Evolutionary conservation across 345 rosid genomes (phyloP).

Genomic region (Luvunga scandens): DNA sequence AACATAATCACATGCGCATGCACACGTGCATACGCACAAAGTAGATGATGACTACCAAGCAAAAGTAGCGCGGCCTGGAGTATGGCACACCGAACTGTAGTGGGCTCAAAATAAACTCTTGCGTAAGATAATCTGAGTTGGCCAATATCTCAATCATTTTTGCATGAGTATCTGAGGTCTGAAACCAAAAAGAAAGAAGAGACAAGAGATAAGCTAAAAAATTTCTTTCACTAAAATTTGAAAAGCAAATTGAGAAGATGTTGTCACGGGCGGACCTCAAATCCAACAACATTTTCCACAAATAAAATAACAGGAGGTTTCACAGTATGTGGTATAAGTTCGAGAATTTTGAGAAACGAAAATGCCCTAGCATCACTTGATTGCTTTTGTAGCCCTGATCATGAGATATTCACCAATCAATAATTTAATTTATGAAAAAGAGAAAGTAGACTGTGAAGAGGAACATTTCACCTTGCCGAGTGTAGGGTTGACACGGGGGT

Average conservation of each 20-base stretch:
- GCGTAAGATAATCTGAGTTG: conserved; percentile 48
- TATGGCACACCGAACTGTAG: conserved; percentile 93
- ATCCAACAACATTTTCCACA: conserved; percentile 88
- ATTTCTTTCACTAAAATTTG: neutral
- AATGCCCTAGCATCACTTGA: conserved; percentile 89
- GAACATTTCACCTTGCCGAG: conserved; percentile 71
- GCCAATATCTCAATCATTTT: conserved; percentile 66
- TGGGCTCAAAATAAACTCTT: conserved; percentile 92
- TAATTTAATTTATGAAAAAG: neutral
- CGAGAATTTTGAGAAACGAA: conserved; percentile 87
- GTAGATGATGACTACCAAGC: conserved; percentile 54
- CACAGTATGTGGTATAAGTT: conserved; percentile 63
- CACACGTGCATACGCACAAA: neutral
- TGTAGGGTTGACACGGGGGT: conserved; percentile 98
- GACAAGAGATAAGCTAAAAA: neutral
- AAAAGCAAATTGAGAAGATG: neutral
- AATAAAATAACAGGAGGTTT: conserved; percentile 67
- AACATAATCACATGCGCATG: neutral
- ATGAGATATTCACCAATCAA: conserved; percentile 21
- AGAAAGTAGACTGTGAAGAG: neutral
- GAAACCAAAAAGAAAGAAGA: conserved; percentile 22
- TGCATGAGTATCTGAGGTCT: conserved; percentile 80
- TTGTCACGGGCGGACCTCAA: conserved; percentile 57
- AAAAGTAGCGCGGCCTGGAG: conserved; percentile 95
- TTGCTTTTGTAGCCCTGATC: conserved; percentile 83